These are phyloP conservation scores for Nemania sp. DNA, from an alignment of 2,329 filamentous ascomycete species.

Conservation along the genomic window DNA sequence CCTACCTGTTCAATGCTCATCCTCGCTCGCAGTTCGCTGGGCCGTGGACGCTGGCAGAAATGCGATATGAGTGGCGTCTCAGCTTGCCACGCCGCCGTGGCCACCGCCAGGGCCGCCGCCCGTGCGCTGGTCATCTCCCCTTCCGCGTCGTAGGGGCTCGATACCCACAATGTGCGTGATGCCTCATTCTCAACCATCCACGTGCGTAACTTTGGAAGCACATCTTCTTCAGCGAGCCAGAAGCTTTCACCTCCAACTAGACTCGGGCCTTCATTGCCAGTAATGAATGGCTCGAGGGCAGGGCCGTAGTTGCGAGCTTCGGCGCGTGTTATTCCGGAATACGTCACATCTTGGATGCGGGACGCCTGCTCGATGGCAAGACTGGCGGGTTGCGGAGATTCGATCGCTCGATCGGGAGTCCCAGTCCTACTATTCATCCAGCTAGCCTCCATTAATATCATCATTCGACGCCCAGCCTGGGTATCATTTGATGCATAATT, in stretches of 20 bases:
- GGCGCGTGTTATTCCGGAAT: conserved; percentile 12
- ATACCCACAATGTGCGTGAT: conserved; percentile 37
- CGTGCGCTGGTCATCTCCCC: conserved; percentile 31
- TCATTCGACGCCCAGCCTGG: conserved; percentile 22
- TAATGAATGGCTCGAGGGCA: conserved; percentile 24
- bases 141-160: conserved; percentile 32
- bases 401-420: not conserved
- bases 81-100: conserved; percentile 26
- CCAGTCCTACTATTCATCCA: conserved; percentile 1
- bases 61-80: conserved; percentile 39
- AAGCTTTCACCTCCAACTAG: conserved; percentile 15
- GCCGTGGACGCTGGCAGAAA: conserved; percentile 33
- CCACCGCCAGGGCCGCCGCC: conserved; percentile 33
- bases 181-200: conserved; percentile 25
- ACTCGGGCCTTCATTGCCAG: conserved; percentile 29
- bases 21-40: conserved; percentile 1
- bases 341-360: conserved; percentile 15
- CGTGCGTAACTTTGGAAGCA: conserved; percentile 28
- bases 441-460: conserved; percentile 16
- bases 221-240: conserved; percentile 37
- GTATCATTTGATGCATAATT: conserved; percentile 10
- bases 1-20: conserved; percentile 32
- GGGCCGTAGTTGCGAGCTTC: conserved; percentile 23
- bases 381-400: not conserved
- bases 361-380: conserved; percentile 11